These are phyloP conservation scores for Moniliophthora roreri DNA, from an alignment of 1,284 basidiomycete species.

Conservation along the genomic window DNA sequence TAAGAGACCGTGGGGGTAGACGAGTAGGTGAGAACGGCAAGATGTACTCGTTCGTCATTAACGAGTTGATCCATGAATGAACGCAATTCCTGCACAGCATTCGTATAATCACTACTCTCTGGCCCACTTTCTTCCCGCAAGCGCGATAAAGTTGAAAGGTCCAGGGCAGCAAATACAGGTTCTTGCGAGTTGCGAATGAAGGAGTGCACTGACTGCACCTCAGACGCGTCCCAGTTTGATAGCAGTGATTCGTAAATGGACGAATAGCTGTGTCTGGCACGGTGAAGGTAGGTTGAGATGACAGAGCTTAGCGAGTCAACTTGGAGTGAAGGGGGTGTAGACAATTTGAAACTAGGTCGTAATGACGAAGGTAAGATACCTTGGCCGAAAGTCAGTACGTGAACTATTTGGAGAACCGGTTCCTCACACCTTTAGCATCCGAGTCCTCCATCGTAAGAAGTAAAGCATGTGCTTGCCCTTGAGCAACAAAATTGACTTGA, in stretches of 20 bases:
- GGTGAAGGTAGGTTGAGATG: constrained; percentile 53
- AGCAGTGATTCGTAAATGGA: constrained; percentile 41
- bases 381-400: constrained; percentile 26
- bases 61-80: constrained; percentile 41
- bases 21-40: constrained; percentile 54
- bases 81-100: constrained; percentile 43
- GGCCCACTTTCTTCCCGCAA: constrained; percentile 46
- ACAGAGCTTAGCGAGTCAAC: constrained; percentile 45
- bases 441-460: constrained; percentile 57
- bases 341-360: constrained; percentile 41
- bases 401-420: constrained; percentile 1
- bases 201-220: constrained; percentile 42
- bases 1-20: constrained; percentile 26
- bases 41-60: constrained; percentile 36
- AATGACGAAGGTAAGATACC: constrained; percentile 51
- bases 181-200: constrained; percentile 48
- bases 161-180: constrained; percentile 59
- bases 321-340: constrained; percentile 28
- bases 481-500: constrained; percentile 56
- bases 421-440: constrained; percentile 54
- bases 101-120: constrained; percentile 53
- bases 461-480: constrained; percentile 49
- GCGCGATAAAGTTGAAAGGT: constrained; percentile 49
- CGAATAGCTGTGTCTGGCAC: constrained; percentile 58
- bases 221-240: constrained; percentile 38